Evolutionary conservation across 2,329 filamentous ascomycete genomes (phyloP), one percentile per base, ranked within the genome.

Genomic region (Fusarium sp.): DNA sequence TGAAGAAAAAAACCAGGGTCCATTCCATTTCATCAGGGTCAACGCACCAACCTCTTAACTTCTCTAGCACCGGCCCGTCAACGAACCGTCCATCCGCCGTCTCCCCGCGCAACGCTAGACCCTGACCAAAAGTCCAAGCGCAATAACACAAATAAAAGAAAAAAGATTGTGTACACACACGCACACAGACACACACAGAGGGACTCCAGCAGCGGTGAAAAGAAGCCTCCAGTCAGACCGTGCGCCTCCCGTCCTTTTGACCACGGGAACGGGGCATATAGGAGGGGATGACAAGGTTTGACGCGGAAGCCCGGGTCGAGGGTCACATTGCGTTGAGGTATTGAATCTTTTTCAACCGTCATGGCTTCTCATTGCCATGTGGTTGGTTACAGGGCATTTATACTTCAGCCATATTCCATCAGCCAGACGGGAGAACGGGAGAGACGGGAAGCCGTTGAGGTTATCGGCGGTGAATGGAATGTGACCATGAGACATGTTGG

Each of bases 41-140:
- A 54, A 30, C 50, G 27, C 50, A 54, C 50, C 50, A 22, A 45
- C 43, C 11, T 43, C 38, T 4, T 17, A 25, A 27, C 11, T 15
- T 30, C 50, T 54, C 11, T 54, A 54, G 50, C 50, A 54, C 27
- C 50, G 50, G 50, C 50, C 50, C 50, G 50, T 54, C 50, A 14
- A 30, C 32, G 27, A 54, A 54, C 50, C 17, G 17, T 20, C 50
- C 50, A 11, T 32, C 27, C 50, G 17, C 20, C 50, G 17, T 54
- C 50, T n/a, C 50, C 50, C 50, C 50, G 27, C 50, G 27, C 50
- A 54, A 54, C 50, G 50, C 50, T 54, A 54, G 50, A 58, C 33
- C 71, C 65, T 59, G 50, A 57, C 59, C 61, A 25, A 37, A 60
- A 60, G 54, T 61, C 57, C 47, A 71, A 69, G 61, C 68, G 68